Percentiles rank a stretch among this genome's conserved stretches.
These are phyloP conservation scores for Picea sitchensis DNA, from an alignment of 75 land plant genomes.

Conservation along the genomic window DNA sequence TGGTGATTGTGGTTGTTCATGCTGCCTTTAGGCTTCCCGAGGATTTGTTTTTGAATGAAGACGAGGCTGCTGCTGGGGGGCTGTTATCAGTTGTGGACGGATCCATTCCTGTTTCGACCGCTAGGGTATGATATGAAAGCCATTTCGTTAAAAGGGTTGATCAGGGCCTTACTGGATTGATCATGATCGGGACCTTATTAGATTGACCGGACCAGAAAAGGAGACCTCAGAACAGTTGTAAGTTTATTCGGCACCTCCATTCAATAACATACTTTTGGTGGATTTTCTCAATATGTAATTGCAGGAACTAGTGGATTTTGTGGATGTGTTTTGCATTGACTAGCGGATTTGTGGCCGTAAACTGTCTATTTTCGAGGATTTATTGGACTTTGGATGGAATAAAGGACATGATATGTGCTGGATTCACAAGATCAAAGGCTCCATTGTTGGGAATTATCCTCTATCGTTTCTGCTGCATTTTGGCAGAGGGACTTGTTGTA, in stretches of 20 bases:
- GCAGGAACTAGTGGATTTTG: not conserved
- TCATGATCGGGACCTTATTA: not conserved
- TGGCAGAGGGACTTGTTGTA: not conserved
- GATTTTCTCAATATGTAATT: not conserved
- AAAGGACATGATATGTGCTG: not conserved
- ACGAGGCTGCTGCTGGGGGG: conserved; percentile 23
- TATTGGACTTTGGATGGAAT: not conserved
- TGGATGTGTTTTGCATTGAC: not conserved
- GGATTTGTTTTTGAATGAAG: conserved; percentile 33
- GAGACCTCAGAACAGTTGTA: not conserved
- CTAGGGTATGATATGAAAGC: not conserved
- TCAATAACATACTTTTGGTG: conserved; percentile 2
- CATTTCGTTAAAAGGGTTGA: no score
- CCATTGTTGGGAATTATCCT: not conserved
- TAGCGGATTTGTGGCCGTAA: not conserved
- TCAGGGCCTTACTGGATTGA: not conserved
- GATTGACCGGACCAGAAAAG: not conserved
- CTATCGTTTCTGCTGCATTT: not conserved
- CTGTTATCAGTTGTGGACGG: conserved; percentile 10
- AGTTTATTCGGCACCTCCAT: not conserved
- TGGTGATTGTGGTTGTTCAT: conserved; percentile 41
- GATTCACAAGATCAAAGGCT: not conserved
- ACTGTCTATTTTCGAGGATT: not conserved
- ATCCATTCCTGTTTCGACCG: not conserved
- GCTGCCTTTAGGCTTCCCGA: conserved; percentile 49